Conservation (phyloP, 331 rosid species). For the Quercus tomentella region DNA sequence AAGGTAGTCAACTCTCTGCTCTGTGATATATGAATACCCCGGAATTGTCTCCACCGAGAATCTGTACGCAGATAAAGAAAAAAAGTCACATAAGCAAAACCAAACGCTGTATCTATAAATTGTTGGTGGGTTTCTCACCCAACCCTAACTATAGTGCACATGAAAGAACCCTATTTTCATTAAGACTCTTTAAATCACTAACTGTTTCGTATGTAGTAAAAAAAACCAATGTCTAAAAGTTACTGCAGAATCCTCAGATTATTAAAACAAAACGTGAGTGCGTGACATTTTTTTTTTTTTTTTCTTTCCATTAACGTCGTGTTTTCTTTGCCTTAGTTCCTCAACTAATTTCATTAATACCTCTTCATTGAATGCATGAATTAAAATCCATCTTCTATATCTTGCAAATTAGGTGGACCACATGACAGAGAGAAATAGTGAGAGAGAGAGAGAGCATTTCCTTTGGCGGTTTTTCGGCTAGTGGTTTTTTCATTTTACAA, state of each 20-base stretch:
- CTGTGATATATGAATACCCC: constrained; percentile 32
- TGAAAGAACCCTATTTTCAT: constrained; percentile 31
- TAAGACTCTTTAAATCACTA: not conserved
- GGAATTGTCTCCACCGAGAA: constrained; percentile 13
- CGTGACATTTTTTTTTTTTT: not conserved
- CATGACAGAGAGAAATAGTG: too few species aligned
- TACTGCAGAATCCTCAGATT: not conserved
- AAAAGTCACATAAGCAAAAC: constrained; percentile 28
- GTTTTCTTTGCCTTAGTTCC: constrained; percentile 39
- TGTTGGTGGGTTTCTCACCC: constrained; percentile 63
- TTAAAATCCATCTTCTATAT: constrained; percentile 31
- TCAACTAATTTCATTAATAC: constrained; percentile 89
- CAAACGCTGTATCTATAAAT: constrained; percentile 14
- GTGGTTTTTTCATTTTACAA: not conserved
- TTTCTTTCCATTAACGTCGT: not conserved
- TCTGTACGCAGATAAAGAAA: constrained; percentile 6
- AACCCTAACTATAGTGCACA: constrained; percentile 54
- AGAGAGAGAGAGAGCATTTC: not conserved
- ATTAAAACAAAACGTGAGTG: not conserved
- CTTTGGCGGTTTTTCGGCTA: not conserved
- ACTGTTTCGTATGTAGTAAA: not conserved
- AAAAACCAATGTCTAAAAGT: not conserved
- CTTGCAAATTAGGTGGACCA: constrained; percentile 28
- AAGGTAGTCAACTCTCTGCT: constrained; percentile 22
- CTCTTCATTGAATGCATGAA: constrained; percentile 48